Evolutionary conservation across 345 rosid species (phyloP), one percentile per base, ranked within the genome.

Genomic region (Gossypium thurberi): DNA sequence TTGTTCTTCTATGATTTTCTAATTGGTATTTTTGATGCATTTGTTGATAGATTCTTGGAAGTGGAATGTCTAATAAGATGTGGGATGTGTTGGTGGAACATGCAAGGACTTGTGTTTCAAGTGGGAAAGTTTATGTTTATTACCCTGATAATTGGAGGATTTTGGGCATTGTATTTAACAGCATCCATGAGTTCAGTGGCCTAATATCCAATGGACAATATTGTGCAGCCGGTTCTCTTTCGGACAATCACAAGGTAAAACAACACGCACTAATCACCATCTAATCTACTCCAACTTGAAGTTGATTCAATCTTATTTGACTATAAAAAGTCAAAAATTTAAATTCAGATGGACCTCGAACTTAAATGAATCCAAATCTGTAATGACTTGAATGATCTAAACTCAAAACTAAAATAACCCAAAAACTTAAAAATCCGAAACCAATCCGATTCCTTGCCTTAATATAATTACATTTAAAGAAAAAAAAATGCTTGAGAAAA

Each of bases 41-140:
- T 81, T 63, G 3, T 28, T 82, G 78, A 33, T 78, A 95, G 99
- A 91, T 93, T 83, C 97, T 95, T 80, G 99, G 99, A 76, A 93
- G 97, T 72, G 98, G 99, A 57, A 95, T 95, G 99, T 96, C 99
- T 20, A 96, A 96, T 77, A 91, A 94, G 84, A 96, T 93, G 99
- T 96, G 99, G 99, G 98, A 93, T 70, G 81, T 90, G 71, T 94
- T 96, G 15, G 78, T 90, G 57, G 99, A 96, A 75, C 99, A 96
- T 85, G 91, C 98, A 10, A 96, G 88, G 80, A 91, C 99, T 42
- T 96, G 98, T 77, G 88, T 86, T 44, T 78, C 87, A 74, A 85
- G 90, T 75, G 97, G 88, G 83, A 93, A 85, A 75, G 86, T 88
- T 72, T 96, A 91, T 56, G 91, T 93, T 42, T 92, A 92, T 75